phyloP scores from a whole-genome alignment of 2,329 filamentous ascomycete genomes.

The Furcasterigmium furcatum region DNA sequence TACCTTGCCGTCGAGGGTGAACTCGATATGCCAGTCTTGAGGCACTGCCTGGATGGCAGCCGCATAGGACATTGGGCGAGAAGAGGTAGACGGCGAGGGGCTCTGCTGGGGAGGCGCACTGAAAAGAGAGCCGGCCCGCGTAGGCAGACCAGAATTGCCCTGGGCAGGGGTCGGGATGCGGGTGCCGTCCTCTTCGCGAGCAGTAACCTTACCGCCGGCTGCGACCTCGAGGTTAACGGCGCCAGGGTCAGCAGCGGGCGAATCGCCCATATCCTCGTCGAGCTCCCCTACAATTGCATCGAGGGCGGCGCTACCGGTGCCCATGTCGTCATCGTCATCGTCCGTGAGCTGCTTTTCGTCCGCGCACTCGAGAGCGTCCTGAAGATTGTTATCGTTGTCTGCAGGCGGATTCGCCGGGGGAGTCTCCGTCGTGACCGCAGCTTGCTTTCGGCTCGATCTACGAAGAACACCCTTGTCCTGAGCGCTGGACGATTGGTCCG shows the following conservation, averaged over 20 bases:
- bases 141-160: constrained; percentile 32
- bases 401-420: constrained; percentile 50
- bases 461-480: constrained; percentile 58
- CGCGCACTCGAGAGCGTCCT: constrained; percentile 82
- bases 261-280: constrained; percentile 78
- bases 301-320: constrained; percentile 61
- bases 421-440: constrained; percentile 44
- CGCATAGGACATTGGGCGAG: constrained; percentile 73
- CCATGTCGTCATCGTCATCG: constrained; percentile 49
- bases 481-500: constrained; percentile 42
- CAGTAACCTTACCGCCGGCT: constrained; percentile 82
- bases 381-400: constrained; percentile 57
- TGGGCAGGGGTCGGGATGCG: constrained; percentile 80
- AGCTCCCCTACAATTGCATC: constrained; percentile 89
- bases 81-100: constrained; percentile 49
- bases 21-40: constrained; percentile 97
- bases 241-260: constrained; percentile 70
- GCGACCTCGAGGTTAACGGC: constrained; percentile 91
- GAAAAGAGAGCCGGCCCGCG: constrained; percentile 35
- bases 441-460: constrained; percentile 61
- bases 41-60: constrained; percentile 76
- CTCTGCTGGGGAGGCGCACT: constrained; percentile 36
- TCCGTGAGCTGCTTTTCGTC: constrained; percentile 83
- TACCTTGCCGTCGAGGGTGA: constrained; percentile 79
- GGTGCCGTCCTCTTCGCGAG: constrained; percentile 88